Conservation (phyloP, 2,329 filamentous ascomycete genomes). For the Fusarium tricinctum region DNA sequence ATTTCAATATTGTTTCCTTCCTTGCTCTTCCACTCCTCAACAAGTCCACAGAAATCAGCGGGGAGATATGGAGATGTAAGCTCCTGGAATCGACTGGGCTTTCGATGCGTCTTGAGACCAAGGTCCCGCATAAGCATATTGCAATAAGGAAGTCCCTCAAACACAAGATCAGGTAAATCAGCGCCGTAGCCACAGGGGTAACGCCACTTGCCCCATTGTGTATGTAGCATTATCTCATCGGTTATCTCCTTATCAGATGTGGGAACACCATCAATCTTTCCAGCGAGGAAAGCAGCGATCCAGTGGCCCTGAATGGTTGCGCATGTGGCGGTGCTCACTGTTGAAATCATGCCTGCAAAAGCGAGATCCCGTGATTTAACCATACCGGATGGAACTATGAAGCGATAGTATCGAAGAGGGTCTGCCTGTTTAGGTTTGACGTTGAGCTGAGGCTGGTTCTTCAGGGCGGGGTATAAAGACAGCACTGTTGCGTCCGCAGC, state of each 20-base stretch:
- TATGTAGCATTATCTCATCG: slow-evolving; percentile 73
- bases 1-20: neutral
- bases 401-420: slow-evolving; percentile 47
- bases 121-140: slow-evolving; percentile 73
- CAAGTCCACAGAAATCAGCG: slow-evolving; percentile 44
- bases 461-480: slow-evolving; percentile 37
- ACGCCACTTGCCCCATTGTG: slow-evolving; percentile 78
- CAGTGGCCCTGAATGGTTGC: slow-evolving; percentile 62
- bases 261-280: slow-evolving; percentile 57
- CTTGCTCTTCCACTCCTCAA: slow-evolving; percentile 48
- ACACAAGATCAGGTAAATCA: slow-evolving; percentile 77
- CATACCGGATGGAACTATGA: slow-evolving; percentile 45
- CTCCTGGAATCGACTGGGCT: slow-evolving; percentile 25
- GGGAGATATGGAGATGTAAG: slow-evolving; percentile 43
- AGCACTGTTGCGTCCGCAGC: slow-evolving; percentile 41
- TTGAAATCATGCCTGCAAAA: slow-evolving; percentile 53
- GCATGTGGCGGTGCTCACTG: slow-evolving; percentile 53
- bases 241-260: slow-evolving; percentile 56
- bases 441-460: slow-evolving; percentile 40
- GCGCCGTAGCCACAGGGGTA: slow-evolving; percentile 75
- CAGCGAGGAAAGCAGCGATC: slow-evolving; percentile 70
- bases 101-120: slow-evolving; percentile 62
- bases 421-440: slow-evolving; percentile 38
- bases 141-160: slow-evolving; percentile 76
- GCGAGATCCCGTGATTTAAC: slow-evolving; percentile 51